Base-by-base conservation (phyloP, 139 green algal species). In the Coccomyxa sp. region DNA sequence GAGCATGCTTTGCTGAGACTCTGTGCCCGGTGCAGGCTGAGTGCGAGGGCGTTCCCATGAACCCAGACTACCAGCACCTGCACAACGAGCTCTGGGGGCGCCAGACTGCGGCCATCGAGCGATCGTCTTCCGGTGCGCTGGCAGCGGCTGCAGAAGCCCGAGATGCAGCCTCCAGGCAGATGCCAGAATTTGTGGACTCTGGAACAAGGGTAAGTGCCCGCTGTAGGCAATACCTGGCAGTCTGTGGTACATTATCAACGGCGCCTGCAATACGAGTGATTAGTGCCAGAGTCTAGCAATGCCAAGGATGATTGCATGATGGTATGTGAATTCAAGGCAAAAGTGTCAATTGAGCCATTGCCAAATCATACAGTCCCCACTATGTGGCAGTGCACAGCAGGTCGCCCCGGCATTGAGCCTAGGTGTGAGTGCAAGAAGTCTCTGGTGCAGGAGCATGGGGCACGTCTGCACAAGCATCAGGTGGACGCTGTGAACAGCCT, bases 81-180 rank as follows among this genome's bases (percentile, higher is more conserved):
- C 85, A 91, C 75, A 79, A 83, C 44, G 80, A 82, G 68, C 89
- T 96, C 72, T 97, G 92, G 93, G 75, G 79, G 37, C 85, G 90
- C 24, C 89, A 95, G 84, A 77, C 77, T 2, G 69, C 54, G 3
- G 91, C 90, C 9, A 70, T 94, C 33, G 39, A 79, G 7, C 75
- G 78, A 16, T 58, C 81, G 0, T 29, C 68, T 31, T 83, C 87
- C 31, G 85, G 81, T 31, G 78, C 81, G 14, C 12, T 78, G 18
- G 85, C 84, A 35, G 80, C 71, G 3, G 86, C 77, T 16, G 79
- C 78, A 33, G 81, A 74, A 36, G 68, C 76, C 55, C 77, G 74
- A 55, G 55, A 71, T 12, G 70, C 70, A 0, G 76, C 76, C 24
- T 37, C 54, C 0, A 29, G 7, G 7, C 38, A 71, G 7, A 12